Base-by-base conservation (phyloP, 1,284 basidiomycete genomes). In the Coniophora puteana region DNA sequence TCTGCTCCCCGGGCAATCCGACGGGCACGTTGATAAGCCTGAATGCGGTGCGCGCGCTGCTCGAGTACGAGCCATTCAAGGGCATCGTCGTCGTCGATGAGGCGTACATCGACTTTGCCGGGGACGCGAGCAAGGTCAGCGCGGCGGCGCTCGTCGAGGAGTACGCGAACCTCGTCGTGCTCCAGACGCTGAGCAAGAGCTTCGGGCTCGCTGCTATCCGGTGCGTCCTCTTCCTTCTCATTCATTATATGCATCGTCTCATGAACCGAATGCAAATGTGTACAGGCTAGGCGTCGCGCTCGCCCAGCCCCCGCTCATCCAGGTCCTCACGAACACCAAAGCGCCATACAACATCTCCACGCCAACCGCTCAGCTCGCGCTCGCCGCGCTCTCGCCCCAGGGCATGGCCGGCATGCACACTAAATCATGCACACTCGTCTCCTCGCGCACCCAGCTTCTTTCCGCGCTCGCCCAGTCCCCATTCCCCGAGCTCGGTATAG, bases 1-100 rank as follows among this genome's bases (percentile, higher is more conserved):
- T 99, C 40, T 98, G 94, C 67, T 98, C 94, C 1, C 96, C 95
- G 0, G 96, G 96, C 3, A 99, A 99, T 60, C 96, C 96, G 0
- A 96, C 94, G 0, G 93, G 94, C 12, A 97, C 94, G 0, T 66
- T 88, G 21, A 83, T 99, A 40, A 76, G 91, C 0, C 75, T 95
- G 11, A 56, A 70, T 13, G 76, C 82, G 5, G 73, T 99, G 39
- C 72, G 75, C 2, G 59, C 74, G n/a, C 64, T 99, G 20, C 71
- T 95, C 21, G 84, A 93, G 23, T 90, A 91, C 62, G 72, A 80
- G 4, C 68, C 72, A 1, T 98, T 89, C 75, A 89, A 84, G 51
- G 96, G 96, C 2, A 78, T 99, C 45, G 84, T 98, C 29, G 76
- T 96, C 18, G 86, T 99, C 4, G 96, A 99, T 57, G 96, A 99